Percentiles rank a stretch among this genome's conserved stretches.
Conservation (phyloP, 495 filamentous ascomycete species). For the Staphylotrichum tortipilum region DNA sequence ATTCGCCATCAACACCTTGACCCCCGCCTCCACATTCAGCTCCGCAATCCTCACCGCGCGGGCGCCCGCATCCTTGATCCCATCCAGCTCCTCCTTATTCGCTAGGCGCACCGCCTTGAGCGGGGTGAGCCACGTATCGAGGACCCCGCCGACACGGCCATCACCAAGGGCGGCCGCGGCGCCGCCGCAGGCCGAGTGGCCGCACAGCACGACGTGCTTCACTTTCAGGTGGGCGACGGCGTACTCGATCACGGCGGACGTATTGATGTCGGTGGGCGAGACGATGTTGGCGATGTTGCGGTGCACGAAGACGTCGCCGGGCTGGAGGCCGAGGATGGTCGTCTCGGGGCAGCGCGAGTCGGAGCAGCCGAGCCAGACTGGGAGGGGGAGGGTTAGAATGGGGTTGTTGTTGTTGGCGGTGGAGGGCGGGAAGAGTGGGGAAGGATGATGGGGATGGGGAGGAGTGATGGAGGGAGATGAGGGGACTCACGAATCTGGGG, state of each 20-base stretch:
- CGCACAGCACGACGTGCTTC: slow-evolving; percentile 75
- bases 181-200: slow-evolving; percentile 76
- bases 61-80: slow-evolving; percentile 39
- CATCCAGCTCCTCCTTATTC: slow-evolving; percentile 46
- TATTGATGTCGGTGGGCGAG: slow-evolving; percentile 66
- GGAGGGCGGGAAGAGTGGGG: not conserved
- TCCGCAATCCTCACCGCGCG: slow-evolving; percentile 51
- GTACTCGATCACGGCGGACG: slow-evolving; percentile 72
- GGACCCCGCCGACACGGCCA: slow-evolving; percentile 57
- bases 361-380: slow-evolving; percentile 86
- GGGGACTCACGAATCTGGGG: slow-evolving; percentile 56
- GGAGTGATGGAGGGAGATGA: not conserved
- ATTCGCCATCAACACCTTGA: slow-evolving; percentile 55
- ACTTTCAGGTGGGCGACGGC: slow-evolving; percentile 68
- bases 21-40: slow-evolving; percentile 60
- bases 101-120: slow-evolving; percentile 51
- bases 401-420: too few relatives aligned
- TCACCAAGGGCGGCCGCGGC: slow-evolving; percentile 61
- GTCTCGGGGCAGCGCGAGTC: slow-evolving; percentile 87
- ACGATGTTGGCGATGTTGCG: slow-evolving; percentile 93
- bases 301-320: slow-evolving; percentile 88
- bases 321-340: slow-evolving; percentile 67
- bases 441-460: not conserved
- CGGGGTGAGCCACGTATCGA: slow-evolving; percentile 76
- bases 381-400: not conserved